These are phyloP conservation scores for Coemansia nantahalensis DNA, from an alignment of 192 early-diverging fungal genomes.

Conservation along the genomic window DNA sequence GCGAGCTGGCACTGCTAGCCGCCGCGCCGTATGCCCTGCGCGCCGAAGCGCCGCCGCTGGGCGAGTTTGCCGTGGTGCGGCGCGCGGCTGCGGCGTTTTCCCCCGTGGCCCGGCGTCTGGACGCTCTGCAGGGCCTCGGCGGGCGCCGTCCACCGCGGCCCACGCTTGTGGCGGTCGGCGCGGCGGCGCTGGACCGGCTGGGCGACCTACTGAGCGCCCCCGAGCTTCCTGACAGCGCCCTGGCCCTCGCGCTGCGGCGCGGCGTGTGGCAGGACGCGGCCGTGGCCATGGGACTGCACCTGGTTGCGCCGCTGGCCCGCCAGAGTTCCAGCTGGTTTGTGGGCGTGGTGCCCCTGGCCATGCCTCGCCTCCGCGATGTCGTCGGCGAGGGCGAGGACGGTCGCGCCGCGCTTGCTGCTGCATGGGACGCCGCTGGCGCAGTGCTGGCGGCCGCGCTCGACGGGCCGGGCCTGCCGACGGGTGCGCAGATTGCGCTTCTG, in stretches of 20 bases:
- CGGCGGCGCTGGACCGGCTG: too few species aligned
- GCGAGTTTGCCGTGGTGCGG: too few species aligned
- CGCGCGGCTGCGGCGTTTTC: too few species aligned
- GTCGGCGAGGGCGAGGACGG: too few species aligned
- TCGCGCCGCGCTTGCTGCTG: constrained; percentile 6
- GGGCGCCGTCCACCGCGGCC: too few species aligned
- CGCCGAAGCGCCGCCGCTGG: too few species aligned
- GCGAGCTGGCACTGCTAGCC: constrained; percentile 31
- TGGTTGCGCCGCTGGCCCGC: constrained; percentile 11
- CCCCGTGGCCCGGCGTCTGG: too few species aligned
- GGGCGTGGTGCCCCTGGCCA: constrained; percentile 16
- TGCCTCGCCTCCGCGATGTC: constrained; percentile 16
- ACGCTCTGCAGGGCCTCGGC: too few species aligned
- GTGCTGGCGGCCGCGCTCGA: constrained; percentile 17
- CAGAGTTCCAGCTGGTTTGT: constrained; percentile 26
- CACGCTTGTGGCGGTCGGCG: too few species aligned
- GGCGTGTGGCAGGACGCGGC: constrained; percentile 34
- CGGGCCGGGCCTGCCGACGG: not conserved
- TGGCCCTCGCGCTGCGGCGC: constrained; percentile 6
- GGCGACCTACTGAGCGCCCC: not conserved
- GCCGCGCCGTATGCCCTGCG: constrained; percentile 18
- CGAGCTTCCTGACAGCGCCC: not conserved
- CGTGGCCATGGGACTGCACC: constrained; percentile 42
- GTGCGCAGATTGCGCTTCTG: constrained; percentile 20
- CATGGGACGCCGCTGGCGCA: constrained; percentile 29